phyloP scores from a whole-genome alignment of 345 rosid genomes.

The Brassica rapa region DNA sequence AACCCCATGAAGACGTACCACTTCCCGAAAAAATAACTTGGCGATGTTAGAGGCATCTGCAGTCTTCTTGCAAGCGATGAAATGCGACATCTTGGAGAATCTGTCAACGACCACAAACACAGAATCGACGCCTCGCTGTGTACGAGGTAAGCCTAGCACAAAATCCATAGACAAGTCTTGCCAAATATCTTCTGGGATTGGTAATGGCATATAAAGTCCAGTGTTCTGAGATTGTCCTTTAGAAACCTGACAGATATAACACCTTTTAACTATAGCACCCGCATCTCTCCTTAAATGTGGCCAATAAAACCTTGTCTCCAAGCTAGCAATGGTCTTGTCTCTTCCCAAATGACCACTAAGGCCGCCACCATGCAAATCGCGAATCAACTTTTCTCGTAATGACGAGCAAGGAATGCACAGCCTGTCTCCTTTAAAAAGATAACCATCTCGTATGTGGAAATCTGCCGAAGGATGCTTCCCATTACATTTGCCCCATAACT shows the following conservation, averaged over 20 bases:
- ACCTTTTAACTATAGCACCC: no score
- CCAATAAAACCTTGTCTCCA: constrained; percentile 8
- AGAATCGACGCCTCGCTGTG: background rate
- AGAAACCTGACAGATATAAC: no score
- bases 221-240: no score
- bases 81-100: constrained; percentile 2
- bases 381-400: background rate
- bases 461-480: no score
- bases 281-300: no score
- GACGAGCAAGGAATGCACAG: background rate
- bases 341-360: constrained; percentile 19
- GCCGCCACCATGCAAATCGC: constrained; percentile 22
- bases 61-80: background rate
- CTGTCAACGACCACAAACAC: constrained; percentile 8
- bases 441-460: no score
- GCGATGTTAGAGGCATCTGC: background rate
- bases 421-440: background rate
- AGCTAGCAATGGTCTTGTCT: constrained; percentile 5
- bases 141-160: background rate
- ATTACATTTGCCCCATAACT: no score
- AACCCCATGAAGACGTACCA: no score
- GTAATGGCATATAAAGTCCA: background rate
- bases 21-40: background rate
- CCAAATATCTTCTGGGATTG: background rate
- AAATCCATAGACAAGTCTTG: background rate